Conservation (phyloP, 176 grass and related monocot genomes). For the Carex cristatella region DNA sequence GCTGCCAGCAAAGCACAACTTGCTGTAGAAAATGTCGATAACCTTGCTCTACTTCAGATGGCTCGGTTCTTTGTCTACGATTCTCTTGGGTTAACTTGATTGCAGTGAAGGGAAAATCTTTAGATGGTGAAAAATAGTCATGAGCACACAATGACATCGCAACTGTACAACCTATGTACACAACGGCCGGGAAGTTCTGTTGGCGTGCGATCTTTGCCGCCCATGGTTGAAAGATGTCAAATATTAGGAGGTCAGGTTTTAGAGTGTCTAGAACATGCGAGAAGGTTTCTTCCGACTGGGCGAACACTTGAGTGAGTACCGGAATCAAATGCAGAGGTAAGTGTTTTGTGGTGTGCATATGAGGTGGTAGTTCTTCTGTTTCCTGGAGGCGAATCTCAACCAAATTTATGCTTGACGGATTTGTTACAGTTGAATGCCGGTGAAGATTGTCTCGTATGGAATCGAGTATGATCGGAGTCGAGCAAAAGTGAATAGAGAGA, state of each 20-base stretch:
- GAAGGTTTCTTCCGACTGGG: constrained; percentile 42
- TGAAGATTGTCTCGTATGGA: constrained; percentile 16
- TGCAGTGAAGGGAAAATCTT: constrained; percentile 38
- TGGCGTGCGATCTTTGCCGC: constrained; percentile 33
- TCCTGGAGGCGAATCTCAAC: constrained; percentile 39
- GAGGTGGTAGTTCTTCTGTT: constrained; percentile 25
- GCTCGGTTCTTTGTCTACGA: constrained; percentile 2
- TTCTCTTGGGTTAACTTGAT: constrained; percentile 34
- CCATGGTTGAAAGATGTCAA: constrained; percentile 66
- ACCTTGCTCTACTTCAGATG: neutral
- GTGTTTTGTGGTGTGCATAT: constrained; percentile 56
- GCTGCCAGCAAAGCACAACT: constrained; percentile 22
- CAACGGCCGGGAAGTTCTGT: constrained; percentile 22
- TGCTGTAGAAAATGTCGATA: constrained; percentile 21
- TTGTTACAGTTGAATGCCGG: neutral
- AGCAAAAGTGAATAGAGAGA: constrained; percentile 54
- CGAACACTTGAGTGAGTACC: constrained; percentile 35
- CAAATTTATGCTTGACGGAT: neutral
- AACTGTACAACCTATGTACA: constrained; percentile 39
- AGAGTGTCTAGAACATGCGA: constrained; percentile 39
- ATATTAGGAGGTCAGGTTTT: constrained; percentile 48
- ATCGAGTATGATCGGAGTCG: constrained; percentile 40
- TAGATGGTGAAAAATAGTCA: too few relatives aligned
- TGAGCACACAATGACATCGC: constrained; percentile 28
- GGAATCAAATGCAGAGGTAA: constrained; percentile 44